A percentile compares a stretch with the other conserved stretches of the same genome.
Evolutionary conservation across 1,284 basidiomycete species (phyloP).

Genomic region (Apiotrichum siamense): DNA sequence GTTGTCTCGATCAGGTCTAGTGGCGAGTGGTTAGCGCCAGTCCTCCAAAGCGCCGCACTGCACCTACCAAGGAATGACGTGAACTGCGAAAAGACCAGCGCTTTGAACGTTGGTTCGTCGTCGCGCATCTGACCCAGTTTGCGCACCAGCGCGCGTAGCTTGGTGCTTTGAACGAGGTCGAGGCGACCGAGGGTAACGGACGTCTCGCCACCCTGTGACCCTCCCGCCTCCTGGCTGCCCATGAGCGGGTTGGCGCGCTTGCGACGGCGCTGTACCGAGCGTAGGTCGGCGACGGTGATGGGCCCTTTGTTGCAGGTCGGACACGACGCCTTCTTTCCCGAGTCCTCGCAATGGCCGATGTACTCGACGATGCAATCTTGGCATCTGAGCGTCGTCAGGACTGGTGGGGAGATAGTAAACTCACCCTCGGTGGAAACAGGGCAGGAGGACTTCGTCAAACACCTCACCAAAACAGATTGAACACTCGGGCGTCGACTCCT

Average conservation of each 20-base stretch:
- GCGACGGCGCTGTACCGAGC: constrained; percentile 37
- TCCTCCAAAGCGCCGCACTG: too few relatives aligned
- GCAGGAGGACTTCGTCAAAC: constrained; percentile 58
- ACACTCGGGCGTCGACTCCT: constrained; percentile 57
- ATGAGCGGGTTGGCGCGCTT: constrained; percentile 39
- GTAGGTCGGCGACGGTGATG: constrained; percentile 27
- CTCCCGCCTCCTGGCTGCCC: constrained; percentile 8
- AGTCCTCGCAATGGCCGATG: constrained; percentile 45
- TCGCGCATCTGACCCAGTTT: constrained; percentile 36
- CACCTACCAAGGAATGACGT: constrained; percentile 57
- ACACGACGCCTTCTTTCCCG: constrained; percentile 39
- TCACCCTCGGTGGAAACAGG: constrained; percentile 74
- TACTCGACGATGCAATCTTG: constrained; percentile 47
- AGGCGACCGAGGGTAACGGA: constrained; percentile 61
- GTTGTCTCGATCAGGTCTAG: constrained; percentile 68
- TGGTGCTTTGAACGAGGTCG: constrained; percentile 81
- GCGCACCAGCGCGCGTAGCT: constrained; percentile 39
- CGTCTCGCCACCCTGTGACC: constrained; percentile 13
- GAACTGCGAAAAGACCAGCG: constrained; percentile 78
- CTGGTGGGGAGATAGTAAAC: constrained; percentile 18
- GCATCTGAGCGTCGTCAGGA: constrained; percentile 31
- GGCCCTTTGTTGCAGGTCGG: constrained; percentile 44
- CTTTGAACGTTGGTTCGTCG: constrained; percentile 68
- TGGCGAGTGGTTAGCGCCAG: too few relatives aligned
- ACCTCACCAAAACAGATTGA: constrained; percentile 60